Base-by-base conservation (phyloP, 164 flowering plant genomes). In the Stephania cephalantha region DNA sequence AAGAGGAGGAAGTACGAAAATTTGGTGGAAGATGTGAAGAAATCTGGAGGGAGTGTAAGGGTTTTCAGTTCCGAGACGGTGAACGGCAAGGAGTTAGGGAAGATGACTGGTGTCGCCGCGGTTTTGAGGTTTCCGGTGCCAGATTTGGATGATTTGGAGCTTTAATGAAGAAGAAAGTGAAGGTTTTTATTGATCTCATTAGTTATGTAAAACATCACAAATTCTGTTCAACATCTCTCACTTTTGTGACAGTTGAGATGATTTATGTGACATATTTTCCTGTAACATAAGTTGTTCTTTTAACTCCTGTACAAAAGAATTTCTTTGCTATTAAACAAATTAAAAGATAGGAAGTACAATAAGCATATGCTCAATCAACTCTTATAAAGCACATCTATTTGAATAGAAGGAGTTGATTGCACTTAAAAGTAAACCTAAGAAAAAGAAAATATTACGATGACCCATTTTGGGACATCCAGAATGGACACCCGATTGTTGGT, bases 21-120 rank as follows among this genome's bases (percentile, higher is more conserved):
- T 58, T 52, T 77, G 76, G 79, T 73, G 11, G 64, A 44, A 6
- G 68, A 53, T 9, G 76, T 77, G 68, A 53, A 73, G 76, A 52
- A 68, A 42, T 31, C 69, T 3, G 79, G 79, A 45, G 79, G 79
- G 4, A 35, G 5, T 9, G 76, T 46, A 3, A 7, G 22, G 12
- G 55, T 77, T 6, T 53, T 68, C 11, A 68, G 58, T 2, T 52
- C 76, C 3, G 15, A 12, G 46, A 46, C 55, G 53, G 69, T 12
- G 12, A 73, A 44, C 12, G 79, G 75, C 48, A 67, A 65, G 31
- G 31, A 73, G 46, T 65, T 77, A n/a, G 69, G 31, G 15, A 63
- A 53, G 72, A 52, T 77, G 73, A 73, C 79, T 0, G 79, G 79
- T 7, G 45, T 77, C 15, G 79, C 76, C 1, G 79, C 79, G 1